Evolutionary conservation across 306 rosid genomes (phyloP).

Genomic region (Alnus glutinosa): DNA sequence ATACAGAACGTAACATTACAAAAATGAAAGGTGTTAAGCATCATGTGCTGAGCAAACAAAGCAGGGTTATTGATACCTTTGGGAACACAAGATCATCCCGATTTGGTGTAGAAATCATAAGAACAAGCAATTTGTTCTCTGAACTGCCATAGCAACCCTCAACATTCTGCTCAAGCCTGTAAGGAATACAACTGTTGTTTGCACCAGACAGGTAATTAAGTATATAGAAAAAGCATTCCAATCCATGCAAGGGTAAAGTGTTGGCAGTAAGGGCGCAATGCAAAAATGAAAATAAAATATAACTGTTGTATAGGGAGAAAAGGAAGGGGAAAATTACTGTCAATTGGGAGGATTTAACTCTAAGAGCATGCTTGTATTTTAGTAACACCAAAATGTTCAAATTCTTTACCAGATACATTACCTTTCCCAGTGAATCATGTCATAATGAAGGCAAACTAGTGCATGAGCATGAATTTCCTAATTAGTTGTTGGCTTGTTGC

Average conservation of each 20-base stretch:
- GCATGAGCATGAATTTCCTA: not conserved
- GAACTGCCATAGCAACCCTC: conserved; percentile 11
- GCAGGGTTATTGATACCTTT: conserved; percentile 27
- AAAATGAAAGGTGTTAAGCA: not conserved
- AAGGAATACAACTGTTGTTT: conserved; percentile 38
- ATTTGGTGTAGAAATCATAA: conserved; percentile 40
- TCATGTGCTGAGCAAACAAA: not conserved
- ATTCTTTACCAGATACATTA: not conserved
- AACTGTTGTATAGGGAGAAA: not conserved
- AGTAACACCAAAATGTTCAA: not conserved
- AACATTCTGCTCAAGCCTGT: conserved; percentile 21
- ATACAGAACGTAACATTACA: not conserved
- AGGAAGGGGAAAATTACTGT: not conserved
- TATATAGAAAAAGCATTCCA: not conserved
- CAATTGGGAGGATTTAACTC: not conserved
- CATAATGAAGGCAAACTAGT: not conserved
- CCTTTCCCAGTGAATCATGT: not conserved
- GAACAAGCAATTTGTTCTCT: conserved; percentile 35
- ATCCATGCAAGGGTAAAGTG: not conserved
- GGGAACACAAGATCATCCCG: conserved; percentile 45
- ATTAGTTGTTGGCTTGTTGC: no score
- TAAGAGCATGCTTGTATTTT: not conserved
- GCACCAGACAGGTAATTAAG: not conserved
- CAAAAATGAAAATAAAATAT: not conserved
- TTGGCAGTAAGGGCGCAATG: not conserved